Evolutionary conservation across 306 rosid genomes (phyloP).

Genomic region (Cicer cuneatum): DNA sequence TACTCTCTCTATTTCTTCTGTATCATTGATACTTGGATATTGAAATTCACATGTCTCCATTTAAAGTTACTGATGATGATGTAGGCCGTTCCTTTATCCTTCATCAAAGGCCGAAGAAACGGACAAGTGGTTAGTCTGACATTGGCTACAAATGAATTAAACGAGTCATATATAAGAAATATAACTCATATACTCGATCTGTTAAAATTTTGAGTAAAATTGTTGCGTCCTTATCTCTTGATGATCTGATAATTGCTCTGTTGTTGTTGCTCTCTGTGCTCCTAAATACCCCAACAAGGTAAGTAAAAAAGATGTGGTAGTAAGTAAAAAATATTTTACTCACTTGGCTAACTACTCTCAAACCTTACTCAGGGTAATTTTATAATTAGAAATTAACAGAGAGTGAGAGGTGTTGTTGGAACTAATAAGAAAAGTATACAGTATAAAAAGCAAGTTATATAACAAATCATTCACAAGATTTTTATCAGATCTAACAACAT

Average conservation of each 20-base stretch:
- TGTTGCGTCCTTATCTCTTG: background rate
- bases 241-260: background rate
- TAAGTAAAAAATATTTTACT: conserved; percentile 12
- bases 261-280: background rate
- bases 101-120: conserved; percentile 41
- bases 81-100: conserved; percentile 48
- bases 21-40: conserved; percentile 45
- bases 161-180: background rate
- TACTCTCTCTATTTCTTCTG: conserved; percentile 46
- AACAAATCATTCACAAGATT: conserved; percentile 22
- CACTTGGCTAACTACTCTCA: conserved; percentile 23
- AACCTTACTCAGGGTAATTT: conserved; percentile 20
- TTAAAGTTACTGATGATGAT: conserved; percentile 46
- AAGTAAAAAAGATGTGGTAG: background rate
- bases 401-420: conserved; percentile 1
- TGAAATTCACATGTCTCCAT: conserved; percentile 45
- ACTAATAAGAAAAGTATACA: conserved; percentile 20
- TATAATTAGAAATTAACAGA: background rate
- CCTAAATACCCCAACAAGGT: too few relatives aligned
- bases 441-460: background rate
- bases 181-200: background rate
- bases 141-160: background rate
- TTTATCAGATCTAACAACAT: conserved; percentile 22
- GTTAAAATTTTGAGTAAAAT: background rate
- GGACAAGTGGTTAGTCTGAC: conserved; percentile 30